These are phyloP conservation scores for Volvariella surrecta DNA, from an alignment of 1,284 basidiomycete species.

Conservation along the genomic window DNA sequence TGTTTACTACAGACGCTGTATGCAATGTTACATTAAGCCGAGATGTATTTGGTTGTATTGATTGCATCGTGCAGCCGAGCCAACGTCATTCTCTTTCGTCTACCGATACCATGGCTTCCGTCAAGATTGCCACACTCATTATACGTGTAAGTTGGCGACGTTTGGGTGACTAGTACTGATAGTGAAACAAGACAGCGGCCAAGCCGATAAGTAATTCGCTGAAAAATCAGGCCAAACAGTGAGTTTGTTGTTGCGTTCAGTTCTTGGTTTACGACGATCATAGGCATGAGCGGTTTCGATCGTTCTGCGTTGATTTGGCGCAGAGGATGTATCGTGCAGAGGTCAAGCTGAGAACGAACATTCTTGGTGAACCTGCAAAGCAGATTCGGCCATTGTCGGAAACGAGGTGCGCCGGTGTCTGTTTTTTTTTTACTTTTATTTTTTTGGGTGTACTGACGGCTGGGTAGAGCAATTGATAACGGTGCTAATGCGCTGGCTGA, in stretches of 20 bases:
- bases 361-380: slow-evolving; percentile 73
- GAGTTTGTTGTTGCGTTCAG: slow-evolving; percentile 17
- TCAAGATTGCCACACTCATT: slow-evolving; percentile 25
- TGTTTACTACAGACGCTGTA: too few relatives aligned
- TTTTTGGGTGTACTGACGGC: neutral
- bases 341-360: slow-evolving; percentile 66
- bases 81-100: too few relatives aligned
- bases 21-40: too few relatives aligned
- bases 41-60: too few relatives aligned
- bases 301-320: slow-evolving; percentile 69
- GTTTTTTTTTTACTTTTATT: slow-evolving; percentile 1
- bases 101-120: slow-evolving; percentile 29
- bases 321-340: slow-evolving; percentile 79
- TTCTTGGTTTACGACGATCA: neutral
- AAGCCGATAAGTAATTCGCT: slow-evolving; percentile 76
- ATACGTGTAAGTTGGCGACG: slow-evolving; percentile 23
- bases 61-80: too few relatives aligned
- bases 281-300: slow-evolving; percentile 75
- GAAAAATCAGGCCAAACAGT: slow-evolving; percentile 77
- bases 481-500: slow-evolving; percentile 84
- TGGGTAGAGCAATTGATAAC: slow-evolving; percentile 76
- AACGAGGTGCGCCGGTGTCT: slow-evolving; percentile 46
- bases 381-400: slow-evolving; percentile 80
- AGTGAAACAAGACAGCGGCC: slow-evolving; percentile 76
- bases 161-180: too few relatives aligned